phyloP scores from a whole-genome alignment of 805 yeast genomes.

The Wickerhamomyces subpelliculosus region DNA sequence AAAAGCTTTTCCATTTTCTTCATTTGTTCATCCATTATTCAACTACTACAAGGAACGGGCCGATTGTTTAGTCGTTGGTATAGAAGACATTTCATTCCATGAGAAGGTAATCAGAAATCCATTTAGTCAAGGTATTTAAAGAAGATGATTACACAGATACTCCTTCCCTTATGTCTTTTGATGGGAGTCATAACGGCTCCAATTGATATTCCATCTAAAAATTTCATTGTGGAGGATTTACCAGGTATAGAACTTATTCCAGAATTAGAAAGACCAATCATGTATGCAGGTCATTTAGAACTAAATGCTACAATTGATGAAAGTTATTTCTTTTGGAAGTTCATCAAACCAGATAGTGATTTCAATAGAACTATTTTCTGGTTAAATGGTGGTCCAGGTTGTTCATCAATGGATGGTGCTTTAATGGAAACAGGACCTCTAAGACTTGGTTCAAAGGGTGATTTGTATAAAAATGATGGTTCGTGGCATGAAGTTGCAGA shows the following conservation, averaged over 20 bases:
- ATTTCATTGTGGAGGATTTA: constrained; percentile 11
- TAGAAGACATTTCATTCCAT: too few relatives aligned
- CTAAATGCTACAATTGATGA: constrained; percentile 13
- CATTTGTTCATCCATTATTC: too few relatives aligned
- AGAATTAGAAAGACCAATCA: constrained; percentile 25
- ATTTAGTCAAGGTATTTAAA: too few relatives aligned
- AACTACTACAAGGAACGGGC: too few relatives aligned
- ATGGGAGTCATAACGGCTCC: constrained; percentile 3
- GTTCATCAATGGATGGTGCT: constrained; percentile 97
- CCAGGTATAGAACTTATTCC: constrained; percentile 16
- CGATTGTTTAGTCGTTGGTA: too few relatives aligned
- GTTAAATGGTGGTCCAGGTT: constrained; percentile 98
- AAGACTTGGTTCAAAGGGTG: constrained; percentile 40
- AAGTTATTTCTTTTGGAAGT: constrained; percentile 23
- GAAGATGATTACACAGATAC: too few relatives aligned
- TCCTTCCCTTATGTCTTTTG: neutral
- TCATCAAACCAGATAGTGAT: constrained; percentile 10
- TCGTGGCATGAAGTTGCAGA: constrained; percentile 82
- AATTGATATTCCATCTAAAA: constrained; percentile 10
- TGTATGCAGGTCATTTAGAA: constrained; percentile 38
- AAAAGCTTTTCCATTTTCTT: too few relatives aligned
- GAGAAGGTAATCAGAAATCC: too few relatives aligned
- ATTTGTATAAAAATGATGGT: constrained; percentile 54
- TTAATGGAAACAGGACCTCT: constrained; percentile 89
- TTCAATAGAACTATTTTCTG: constrained; percentile 57